A percentile compares a stretch with the other conserved stretches of the same genome.
Conservation (phyloP, 352 stramenopile species). For the Globisporangium echinulatum region DNA sequence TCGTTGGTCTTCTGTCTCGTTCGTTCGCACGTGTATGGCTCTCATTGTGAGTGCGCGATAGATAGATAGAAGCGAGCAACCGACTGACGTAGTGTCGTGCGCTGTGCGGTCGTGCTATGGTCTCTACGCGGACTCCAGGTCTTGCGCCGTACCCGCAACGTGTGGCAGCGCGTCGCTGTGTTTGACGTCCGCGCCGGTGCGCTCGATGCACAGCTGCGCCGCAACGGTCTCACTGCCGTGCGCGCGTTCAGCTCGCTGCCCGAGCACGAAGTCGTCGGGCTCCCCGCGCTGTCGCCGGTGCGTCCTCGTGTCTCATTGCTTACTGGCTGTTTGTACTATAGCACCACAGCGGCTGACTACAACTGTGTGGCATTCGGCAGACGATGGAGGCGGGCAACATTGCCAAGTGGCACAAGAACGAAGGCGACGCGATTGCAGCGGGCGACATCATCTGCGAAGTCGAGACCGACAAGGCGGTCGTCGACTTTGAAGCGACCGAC, state of each 20-base stretch:
- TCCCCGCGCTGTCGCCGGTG: constrained; percentile 63
- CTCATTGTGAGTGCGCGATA: too few relatives aligned
- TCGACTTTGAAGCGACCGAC: constrained; percentile 97
- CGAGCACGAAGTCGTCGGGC: constrained; percentile 71
- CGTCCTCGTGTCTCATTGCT: background rate
- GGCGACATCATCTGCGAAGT: constrained; percentile 93
- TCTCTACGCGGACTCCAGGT: constrained; percentile 18
- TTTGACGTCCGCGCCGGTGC: constrained; percentile 31
- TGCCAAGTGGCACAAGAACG: constrained; percentile 90
- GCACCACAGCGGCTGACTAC: background rate
- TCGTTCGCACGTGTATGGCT: too few relatives aligned
- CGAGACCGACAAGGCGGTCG: constrained; percentile 98
- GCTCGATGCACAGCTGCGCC: constrained; percentile 14
- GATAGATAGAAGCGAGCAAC: too few relatives aligned
- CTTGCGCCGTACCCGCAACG: constrained; percentile 41
- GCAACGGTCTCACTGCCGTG: constrained; percentile 17
- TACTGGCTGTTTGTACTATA: background rate
- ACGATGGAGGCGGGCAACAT: constrained; percentile 96
- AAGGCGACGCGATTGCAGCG: constrained; percentile 88
- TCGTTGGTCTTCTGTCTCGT: too few relatives aligned
- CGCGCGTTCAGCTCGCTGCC: constrained; percentile 56
- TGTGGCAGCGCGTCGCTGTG: constrained; percentile 50
- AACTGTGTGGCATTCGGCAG: constrained; percentile 3
- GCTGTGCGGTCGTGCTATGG: background rate
- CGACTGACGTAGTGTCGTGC: background rate